Evolutionary conservation across 108 stramenopile genomes (phyloP).

Genomic region (Nitzschia sp.): DNA sequence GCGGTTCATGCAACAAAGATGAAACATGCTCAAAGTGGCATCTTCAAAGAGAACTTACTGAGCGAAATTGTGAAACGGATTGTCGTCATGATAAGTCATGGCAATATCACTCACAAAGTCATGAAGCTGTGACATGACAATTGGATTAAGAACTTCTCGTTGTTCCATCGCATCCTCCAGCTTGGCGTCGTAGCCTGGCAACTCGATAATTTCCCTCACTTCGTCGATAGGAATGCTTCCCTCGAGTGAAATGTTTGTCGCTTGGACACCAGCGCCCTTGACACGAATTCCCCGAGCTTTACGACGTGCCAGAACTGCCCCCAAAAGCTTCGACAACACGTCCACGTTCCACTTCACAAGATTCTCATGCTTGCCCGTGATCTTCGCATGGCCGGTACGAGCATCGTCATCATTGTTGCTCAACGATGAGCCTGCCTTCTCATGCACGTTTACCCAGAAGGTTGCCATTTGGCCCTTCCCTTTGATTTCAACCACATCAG

Average conservation of each 20-base stretch:
- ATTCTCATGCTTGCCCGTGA: constrained; percentile 9
- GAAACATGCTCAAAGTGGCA: no score
- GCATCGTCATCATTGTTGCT: not conserved
- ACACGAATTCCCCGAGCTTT: no score
- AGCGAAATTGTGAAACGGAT: constrained; percentile 41
- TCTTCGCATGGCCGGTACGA: not conserved
- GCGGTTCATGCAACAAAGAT: no score
- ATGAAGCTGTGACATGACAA: constrained; percentile 34
- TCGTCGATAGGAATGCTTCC: constrained; percentile 24
- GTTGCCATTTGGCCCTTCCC: constrained; percentile 69
- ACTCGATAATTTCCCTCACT: constrained; percentile 31
- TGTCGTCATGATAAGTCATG: constrained; percentile 35
- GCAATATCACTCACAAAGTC: constrained; percentile 42
- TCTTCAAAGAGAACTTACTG: no score
- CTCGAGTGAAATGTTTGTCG: no score
- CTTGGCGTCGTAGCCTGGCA: constrained; percentile 23
- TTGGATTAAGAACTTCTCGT: constrained; percentile 30
- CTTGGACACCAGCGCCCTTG: not conserved
- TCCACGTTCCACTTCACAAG: constrained; percentile 44
- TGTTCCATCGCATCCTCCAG: constrained; percentile 9
- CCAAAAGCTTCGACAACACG: constrained; percentile 26
- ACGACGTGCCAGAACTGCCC: constrained; percentile 18
- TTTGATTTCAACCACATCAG: constrained; percentile 46
- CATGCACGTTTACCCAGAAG: constrained; percentile 42
- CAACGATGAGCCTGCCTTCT: not conserved